These are phyloP conservation scores for Leccinum fallax DNA, from an alignment of 1,284 basidiomycete genomes.

Conservation along the genomic window DNA sequence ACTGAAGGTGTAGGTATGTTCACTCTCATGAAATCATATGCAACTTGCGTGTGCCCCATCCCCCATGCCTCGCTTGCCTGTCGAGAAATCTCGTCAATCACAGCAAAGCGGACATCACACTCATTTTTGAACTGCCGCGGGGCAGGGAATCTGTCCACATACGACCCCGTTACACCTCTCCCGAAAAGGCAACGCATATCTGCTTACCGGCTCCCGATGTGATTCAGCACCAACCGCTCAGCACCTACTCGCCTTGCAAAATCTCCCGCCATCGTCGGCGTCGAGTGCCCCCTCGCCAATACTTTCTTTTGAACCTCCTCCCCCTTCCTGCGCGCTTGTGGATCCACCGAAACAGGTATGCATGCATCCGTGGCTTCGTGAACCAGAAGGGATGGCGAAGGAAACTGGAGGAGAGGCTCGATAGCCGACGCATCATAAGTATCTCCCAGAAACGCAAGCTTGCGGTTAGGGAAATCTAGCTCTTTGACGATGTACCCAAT, in stretches of 20 bases:
- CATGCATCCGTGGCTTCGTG: slow-evolving; percentile 89
- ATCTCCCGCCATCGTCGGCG: slow-evolving; percentile 78
- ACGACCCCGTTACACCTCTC: slow-evolving; percentile 17
- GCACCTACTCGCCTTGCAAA: slow-evolving; percentile 75
- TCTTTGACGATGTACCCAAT: slow-evolving; percentile 84
- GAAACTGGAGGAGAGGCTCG: slow-evolving; percentile 52
- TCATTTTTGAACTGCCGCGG: slow-evolving; percentile 43
- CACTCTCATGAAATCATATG: slow-evolving; percentile 70
- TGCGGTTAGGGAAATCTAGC: slow-evolving; percentile 46
- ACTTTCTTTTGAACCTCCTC: slow-evolving; percentile 60
- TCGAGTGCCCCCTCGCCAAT: slow-evolving; percentile 76
- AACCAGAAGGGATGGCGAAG: slow-evolving; percentile 56
- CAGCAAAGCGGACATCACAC: slow-evolving; percentile 42
- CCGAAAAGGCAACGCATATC: slow-evolving; percentile 23
- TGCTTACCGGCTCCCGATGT: slow-evolving; percentile 75
- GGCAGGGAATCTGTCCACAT: slow-evolving; percentile 46
- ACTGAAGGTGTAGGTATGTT: slow-evolving; percentile 41
- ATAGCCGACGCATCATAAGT: slow-evolving; percentile 67
- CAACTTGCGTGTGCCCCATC: slow-evolving; percentile 49
- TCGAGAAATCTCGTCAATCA: slow-evolving; percentile 65
- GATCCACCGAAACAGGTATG: slow-evolving; percentile 60
- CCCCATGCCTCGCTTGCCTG: slow-evolving; percentile 66
- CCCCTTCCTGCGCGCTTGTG: slow-evolving; percentile 46
- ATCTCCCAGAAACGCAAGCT: slow-evolving; percentile 62
- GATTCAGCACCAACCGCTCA: slow-evolving; percentile 75